A percentile compares a stretch with the other conserved stretches of the same genome.
Conservation (phyloP, 495 filamentous ascomycete genomes). For the Penicillium bovifimosum region DNA sequence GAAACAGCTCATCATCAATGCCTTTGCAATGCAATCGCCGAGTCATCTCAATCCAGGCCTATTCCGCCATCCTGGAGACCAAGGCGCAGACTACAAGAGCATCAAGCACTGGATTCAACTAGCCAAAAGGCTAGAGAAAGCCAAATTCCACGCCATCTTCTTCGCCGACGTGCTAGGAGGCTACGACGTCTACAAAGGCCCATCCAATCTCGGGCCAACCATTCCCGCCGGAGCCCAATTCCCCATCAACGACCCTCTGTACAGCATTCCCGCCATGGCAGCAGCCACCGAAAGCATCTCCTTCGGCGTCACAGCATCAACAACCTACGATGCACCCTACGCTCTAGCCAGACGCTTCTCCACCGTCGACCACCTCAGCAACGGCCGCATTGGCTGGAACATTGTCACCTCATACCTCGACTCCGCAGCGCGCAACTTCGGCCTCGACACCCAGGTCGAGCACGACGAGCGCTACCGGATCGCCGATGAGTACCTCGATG, state of each 20-base stretch:
- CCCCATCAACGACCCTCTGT: constrained; percentile 54
- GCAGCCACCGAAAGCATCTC: constrained; percentile 56
- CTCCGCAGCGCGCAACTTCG: constrained; percentile 58
- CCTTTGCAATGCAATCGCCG: constrained; percentile 49
- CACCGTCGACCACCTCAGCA: constrained; percentile 63
- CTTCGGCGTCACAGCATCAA: constrained; percentile 61
- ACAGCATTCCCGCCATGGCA: constrained; percentile 41
- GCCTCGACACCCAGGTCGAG: constrained; percentile 50
- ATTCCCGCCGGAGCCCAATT: constrained; percentile 60
- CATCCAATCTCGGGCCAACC: constrained; percentile 50
- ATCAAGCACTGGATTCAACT: constrained; percentile 43
- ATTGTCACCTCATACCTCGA: constrained; percentile 65
- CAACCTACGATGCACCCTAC: constrained; percentile 63
- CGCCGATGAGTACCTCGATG: constrained; percentile 62
- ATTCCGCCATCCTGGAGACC: constrained; percentile 44
- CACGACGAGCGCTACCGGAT: constrained; percentile 65
- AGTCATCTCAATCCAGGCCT: constrained; percentile 48
- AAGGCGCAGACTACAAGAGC: constrained; percentile 43
- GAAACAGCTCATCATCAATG: constrained; percentile 53
- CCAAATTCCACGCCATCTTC: constrained; percentile 53
- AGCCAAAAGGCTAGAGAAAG: constrained; percentile 42
- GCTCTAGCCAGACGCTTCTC: constrained; percentile 60
- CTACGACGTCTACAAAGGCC: constrained; percentile 62
- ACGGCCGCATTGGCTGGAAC: constrained; percentile 61
- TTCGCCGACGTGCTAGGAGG: constrained; percentile 49